phyloP scores from a whole-genome alignment of 352 stramenopile species.

The Peronospora farinosa region DNA sequence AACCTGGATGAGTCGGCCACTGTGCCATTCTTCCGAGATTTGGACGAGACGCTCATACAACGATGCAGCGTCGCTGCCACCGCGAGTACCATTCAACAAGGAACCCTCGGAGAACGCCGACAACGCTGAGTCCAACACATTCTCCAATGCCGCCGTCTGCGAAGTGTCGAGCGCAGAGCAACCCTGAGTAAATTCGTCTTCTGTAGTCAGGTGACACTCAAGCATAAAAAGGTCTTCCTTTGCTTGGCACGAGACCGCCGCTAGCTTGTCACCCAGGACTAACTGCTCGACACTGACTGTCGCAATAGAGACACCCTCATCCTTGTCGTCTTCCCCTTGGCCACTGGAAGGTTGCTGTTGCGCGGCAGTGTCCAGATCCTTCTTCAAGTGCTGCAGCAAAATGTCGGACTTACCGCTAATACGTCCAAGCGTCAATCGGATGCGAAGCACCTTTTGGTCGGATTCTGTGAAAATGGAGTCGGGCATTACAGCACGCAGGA shows the following conservation, averaged over 20 bases:
- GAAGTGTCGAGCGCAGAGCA: conserved; percentile 42
- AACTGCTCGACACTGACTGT: conserved; percentile 43
- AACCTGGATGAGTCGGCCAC: conserved; percentile 18
- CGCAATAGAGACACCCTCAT: conserved; percentile 20
- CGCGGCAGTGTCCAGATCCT: conserved; percentile 45
- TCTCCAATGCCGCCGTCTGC: conserved; percentile 41
- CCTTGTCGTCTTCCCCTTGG: conserved; percentile 26
- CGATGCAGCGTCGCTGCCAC: conserved; percentile 29
- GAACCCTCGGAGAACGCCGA: conserved; percentile 52
- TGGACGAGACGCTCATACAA: conserved; percentile 52
- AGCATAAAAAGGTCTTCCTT: conserved; percentile 72
- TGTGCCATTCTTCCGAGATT: conserved; percentile 54
- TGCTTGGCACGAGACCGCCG: conserved; percentile 48
- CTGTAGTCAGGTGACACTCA: conserved; percentile 62
- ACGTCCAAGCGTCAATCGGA: conserved; percentile 56
- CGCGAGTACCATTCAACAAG: conserved; percentile 28
- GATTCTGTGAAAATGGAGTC: conserved; percentile 66
- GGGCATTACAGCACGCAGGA: conserved; percentile 58
- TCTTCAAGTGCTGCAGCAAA: conserved; percentile 56
- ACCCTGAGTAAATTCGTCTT: conserved; percentile 49
- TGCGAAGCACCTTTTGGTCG: conserved; percentile 65
- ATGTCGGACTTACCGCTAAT: conserved; percentile 68
- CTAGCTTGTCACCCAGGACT: conserved; percentile 54
- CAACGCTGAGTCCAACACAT: conserved; percentile 47
- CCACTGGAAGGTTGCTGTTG: conserved; percentile 22